Evolutionary conservation across 1,284 basidiomycete genomes (phyloP), one percentile per base, ranked within the genome.

Genomic region (Cerrena zonata): DNA sequence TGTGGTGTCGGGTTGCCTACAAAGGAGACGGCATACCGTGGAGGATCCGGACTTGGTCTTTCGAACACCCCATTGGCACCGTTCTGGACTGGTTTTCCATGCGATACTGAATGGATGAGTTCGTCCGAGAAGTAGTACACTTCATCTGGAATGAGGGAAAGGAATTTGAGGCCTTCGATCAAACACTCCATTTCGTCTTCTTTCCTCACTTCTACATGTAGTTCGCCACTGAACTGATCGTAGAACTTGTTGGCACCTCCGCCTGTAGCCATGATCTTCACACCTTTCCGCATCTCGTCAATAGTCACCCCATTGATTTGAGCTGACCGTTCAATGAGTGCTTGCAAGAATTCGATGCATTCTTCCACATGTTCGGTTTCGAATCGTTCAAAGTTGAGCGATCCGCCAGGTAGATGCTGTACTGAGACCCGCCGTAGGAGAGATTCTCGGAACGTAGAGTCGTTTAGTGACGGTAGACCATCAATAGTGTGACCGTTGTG

Each of bases 171-270:
- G 15, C 96, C 96, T 57, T 94, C 89, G 58, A 99, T 99, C 61
- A 99, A 72, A 64, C 95, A 98, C 70, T 91, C 93, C 96, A 99
- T 99, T 76, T 99, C 96, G 67, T 99, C 96, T 69, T 98, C 95
- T 51, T 86, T 74, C 53, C 77, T 74, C 39, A 99, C 89, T 65
- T 94, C 91, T 49, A 98, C 91, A 23, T 80, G 86, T 3, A 98
- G 74, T 55, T 84, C 83, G 21, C 72, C 71, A 53, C 77, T 76
- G 65, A 99, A 89, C 45, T 89, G 71, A 60, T 93, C 89, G 68
- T 94, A 87, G 72, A 94, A 98, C 63, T 83, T 84, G 76, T 98
- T 93, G 40, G 95, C 95, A 41, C 96, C 96, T 12, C 96, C 96
- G 37, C 96, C 96, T 0, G 96, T 99, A 3, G 94, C 94, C 84